Conservation (phyloP, 2,329 filamentous ascomycete genomes). For the Penicillium verrucosum region DNA sequence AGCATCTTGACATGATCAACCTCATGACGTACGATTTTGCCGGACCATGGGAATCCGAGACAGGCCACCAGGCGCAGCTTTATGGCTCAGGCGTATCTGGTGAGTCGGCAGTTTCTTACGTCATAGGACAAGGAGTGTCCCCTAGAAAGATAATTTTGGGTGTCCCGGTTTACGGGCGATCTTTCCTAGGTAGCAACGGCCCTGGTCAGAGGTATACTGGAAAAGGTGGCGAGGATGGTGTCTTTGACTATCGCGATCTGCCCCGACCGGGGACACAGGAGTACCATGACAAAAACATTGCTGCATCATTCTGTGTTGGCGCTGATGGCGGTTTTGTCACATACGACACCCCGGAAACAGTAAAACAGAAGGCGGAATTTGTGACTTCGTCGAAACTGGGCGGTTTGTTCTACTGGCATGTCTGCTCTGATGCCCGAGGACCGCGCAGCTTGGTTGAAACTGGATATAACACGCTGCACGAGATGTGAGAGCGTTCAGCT, state of each 20-base stretch:
- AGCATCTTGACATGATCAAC: conserved; percentile 72
- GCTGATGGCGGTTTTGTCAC: conserved; percentile 73
- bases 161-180: conserved; percentile 71
- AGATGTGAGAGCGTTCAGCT: conserved; percentile 27
- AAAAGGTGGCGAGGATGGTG: conserved; percentile 61
- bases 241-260: conserved; percentile 70
- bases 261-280: conserved; percentile 62
- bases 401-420: conserved; percentile 79
- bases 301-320: conserved; percentile 67
- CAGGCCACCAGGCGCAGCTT: conserved; percentile 74
- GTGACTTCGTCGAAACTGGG: conserved; percentile 69
- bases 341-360: conserved; percentile 75
- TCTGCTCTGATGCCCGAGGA: conserved; percentile 64
- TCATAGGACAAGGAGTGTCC: conserved; percentile 64
- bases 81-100: conserved; percentile 60
- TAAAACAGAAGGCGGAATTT: conserved; percentile 70
- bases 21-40: conserved; percentile 79
- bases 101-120: conserved; percentile 63
- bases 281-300: conserved; percentile 62
- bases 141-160: conserved; percentile 71
- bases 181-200: conserved; percentile 64
- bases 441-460: conserved; percentile 58
- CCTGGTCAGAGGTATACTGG: conserved; percentile 60
- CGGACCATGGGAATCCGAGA: conserved; percentile 64
- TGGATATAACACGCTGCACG: conserved; percentile 56